Evolutionary conservation across 2,329 filamentous ascomycete species (phyloP).

Genomic region (Pyrenophora seminiperda): DNA sequence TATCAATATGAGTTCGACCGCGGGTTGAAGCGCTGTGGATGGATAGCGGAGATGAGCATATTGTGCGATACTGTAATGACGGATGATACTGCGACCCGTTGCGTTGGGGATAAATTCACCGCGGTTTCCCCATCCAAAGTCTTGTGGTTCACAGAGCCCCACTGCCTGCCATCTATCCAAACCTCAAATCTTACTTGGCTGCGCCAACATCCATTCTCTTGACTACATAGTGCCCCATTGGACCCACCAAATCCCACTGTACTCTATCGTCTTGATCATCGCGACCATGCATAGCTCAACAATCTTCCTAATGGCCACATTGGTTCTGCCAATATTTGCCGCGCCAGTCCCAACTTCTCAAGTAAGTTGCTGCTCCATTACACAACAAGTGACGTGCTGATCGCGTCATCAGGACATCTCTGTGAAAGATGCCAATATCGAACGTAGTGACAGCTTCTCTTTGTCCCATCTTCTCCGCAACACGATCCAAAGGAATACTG

Average conservation of each 20-base stretch:
- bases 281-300: slow-evolving; percentile 12
- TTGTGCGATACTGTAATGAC: slow-evolving; percentile 4
- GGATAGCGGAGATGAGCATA: slow-evolving; percentile 14
- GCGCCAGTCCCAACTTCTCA: slow-evolving; percentile 4
- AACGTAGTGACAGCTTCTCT: not conserved
- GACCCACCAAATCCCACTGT: not conserved
- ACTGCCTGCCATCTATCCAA: not conserved
- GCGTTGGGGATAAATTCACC: slow-evolving; percentile 15
- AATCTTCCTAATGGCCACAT: slow-evolving; percentile 8
- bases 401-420: not conserved
- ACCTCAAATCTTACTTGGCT: too few relatives aligned
- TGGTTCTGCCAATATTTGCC: slow-evolving; percentile 9
- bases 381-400: too few relatives aligned
- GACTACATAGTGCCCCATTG: not conserved
- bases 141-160: not conserved
- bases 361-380: not conserved
- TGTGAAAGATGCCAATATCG: not conserved
- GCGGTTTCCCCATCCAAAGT: not conserved
- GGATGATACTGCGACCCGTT: not conserved
- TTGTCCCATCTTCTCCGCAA: not conserved
- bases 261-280: not conserved
- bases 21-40: slow-evolving; percentile 19
- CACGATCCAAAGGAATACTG: not conserved
- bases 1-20: not conserved
- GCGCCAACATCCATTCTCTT: not conserved